These are phyloP conservation scores for Annulohypoxylon bovei DNA, from an alignment of 495 filamentous ascomycete genomes.

Conservation along the genomic window DNA sequence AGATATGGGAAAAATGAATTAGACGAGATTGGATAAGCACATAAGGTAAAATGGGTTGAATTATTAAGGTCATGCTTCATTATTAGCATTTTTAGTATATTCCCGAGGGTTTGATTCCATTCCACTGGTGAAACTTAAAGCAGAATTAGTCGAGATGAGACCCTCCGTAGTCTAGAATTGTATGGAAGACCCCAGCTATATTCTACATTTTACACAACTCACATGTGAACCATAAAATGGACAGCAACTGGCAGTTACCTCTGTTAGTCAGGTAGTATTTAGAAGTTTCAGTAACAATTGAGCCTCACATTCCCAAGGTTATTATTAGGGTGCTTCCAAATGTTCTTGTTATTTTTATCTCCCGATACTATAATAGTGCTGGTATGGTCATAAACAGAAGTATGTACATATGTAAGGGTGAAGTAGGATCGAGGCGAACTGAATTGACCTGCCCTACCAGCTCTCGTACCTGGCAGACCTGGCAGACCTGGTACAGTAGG, in stretches of 20 bases:
- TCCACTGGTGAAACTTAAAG: constrained; percentile 34
- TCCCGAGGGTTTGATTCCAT: constrained; percentile 7
- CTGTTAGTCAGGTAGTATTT: constrained; percentile 22
- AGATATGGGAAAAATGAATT: neutral
- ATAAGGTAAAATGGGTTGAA: neutral
- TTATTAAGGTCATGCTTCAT: constrained; percentile 2
- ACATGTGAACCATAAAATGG: neutral
- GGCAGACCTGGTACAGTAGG: constrained; percentile 1
- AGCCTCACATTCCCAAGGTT: constrained; percentile 30
- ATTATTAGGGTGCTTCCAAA: neutral
- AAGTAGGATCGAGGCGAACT: constrained; percentile 16
- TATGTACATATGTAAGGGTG: neutral
- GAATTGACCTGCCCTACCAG: constrained; percentile 14
- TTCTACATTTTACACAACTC: neutral
- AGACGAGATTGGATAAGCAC: neutral
- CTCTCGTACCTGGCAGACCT: constrained; percentile 1
- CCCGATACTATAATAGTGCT: constrained; percentile 1
- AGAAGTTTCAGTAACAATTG: constrained; percentile 25
- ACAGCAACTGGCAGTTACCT: constrained; percentile 3
- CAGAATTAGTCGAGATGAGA: constrained; percentile 23
- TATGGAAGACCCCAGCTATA: constrained; percentile 6
- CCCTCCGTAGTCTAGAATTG: constrained; percentile 20
- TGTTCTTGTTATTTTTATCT: constrained; percentile 27
- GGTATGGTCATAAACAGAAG: constrained; percentile 16
- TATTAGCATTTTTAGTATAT: neutral